A percentile compares a stretch with the other conserved stretches of the same genome.
These are phyloP conservation scores for Veloboletus limbatus DNA, from an alignment of 1,284 basidiomycete genomes.

Conservation along the genomic window DNA sequence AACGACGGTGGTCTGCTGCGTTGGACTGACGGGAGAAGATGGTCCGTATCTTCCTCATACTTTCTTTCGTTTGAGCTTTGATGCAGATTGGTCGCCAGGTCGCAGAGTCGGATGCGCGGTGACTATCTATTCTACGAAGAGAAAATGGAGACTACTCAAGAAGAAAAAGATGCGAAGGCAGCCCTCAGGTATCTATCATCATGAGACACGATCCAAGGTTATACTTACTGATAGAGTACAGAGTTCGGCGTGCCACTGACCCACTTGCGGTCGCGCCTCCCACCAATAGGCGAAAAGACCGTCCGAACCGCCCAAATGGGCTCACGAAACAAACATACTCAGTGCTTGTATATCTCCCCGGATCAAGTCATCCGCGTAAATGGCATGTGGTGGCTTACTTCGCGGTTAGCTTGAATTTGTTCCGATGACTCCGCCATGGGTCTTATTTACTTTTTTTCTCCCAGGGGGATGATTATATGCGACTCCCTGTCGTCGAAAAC, in stretches of 20 bases:
- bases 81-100: slow-evolving; percentile 44
- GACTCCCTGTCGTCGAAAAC: slow-evolving; percentile 63
- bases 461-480: slow-evolving; percentile 64
- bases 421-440: slow-evolving; percentile 9
- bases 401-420: slow-evolving; percentile 44
- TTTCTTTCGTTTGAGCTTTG: slow-evolving; percentile 1
- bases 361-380: slow-evolving; percentile 55
- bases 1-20: slow-evolving; percentile 71
- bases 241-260: slow-evolving; percentile 61
- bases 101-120: slow-evolving; percentile 77
- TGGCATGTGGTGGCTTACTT: slow-evolving; percentile 82
- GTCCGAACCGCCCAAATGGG: slow-evolving; percentile 70
- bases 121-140: slow-evolving; percentile 79
- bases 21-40: slow-evolving; percentile 76
- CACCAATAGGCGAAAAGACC: slow-evolving; percentile 63
- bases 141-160: slow-evolving; percentile 72
- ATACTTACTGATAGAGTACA: slow-evolving; percentile 28
- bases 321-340: slow-evolving; percentile 80
- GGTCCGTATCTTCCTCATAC: slow-evolving; percentile 39
- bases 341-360: slow-evolving; percentile 61
- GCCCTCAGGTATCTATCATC: slow-evolving; percentile 52
- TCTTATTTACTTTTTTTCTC: slow-evolving; percentile 14
- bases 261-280: slow-evolving; percentile 53
- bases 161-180: slow-evolving; percentile 71
- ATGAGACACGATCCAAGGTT: slow-evolving; percentile 1